Base-by-base conservation (phyloP, 2,329 filamentous ascomycete genomes). In the Pseudogymnoascus pannorum region DNA sequence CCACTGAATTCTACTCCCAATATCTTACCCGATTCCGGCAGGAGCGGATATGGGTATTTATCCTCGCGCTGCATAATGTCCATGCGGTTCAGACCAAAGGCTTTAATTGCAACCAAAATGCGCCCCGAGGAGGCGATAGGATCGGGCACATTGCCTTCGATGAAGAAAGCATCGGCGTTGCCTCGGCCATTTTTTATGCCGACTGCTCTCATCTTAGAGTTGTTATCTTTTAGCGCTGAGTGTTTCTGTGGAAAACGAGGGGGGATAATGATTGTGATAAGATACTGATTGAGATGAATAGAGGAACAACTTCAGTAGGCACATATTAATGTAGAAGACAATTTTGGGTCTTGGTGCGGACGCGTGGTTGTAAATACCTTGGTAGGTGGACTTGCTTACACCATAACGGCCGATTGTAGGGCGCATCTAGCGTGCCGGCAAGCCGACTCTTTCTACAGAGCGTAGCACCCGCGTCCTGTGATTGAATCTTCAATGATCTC, bases 31-130 rank as follows among this genome's bases (percentile, higher is more conserved):
- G 87, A 88, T 69, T 87, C 83, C 0, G 88, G 86, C 1, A 88
- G 89, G 5, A 92, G 68, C 0, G 88, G 87, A 42, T 42, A 42
- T 12, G 40, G 40, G 70, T 92, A 93, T 58, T 76, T 72, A 54
- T 89, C 89, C 70, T 87, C 82, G 61, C 89, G 86, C 75, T 93
- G 89, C 57, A 90, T 70, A 18, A 91, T 81, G 74, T 93, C 89
- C 89, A 92, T 92, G 61, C 89, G 87, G 76, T 93, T 97, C 61
- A 97, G 81, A 14, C 91, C 91, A 70, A 93, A 93, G 60, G 88
- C 88, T 71, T 87, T 88, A 68, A 97, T 78, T 69, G 87, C 87
- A 59, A 97, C 84, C 59, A 97, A 80, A 16, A 88, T 92, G 75
- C 96, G 84, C 61, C 85, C 82, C 4, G 78, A 73, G 6, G 77